Percentiles rank a stretch among this genome's conserved stretches.
phyloP scores from a whole-genome alignment of 2,329 filamentous ascomycete species.

The Lasiodiplodia theobromae region DNA sequence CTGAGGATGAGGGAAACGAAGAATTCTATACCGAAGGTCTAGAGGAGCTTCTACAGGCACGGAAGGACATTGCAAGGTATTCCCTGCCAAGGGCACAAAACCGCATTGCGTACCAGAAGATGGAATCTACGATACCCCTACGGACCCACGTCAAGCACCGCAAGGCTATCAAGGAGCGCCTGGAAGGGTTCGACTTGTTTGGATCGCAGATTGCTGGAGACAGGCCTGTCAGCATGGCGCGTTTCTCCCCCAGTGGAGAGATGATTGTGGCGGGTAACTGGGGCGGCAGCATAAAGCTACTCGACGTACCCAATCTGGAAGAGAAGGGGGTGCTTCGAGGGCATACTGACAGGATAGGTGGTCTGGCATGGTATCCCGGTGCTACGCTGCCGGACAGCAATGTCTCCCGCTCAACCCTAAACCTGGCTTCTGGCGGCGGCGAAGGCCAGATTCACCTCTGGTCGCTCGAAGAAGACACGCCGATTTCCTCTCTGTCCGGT shows the following conservation, averaged over 20 bases:
- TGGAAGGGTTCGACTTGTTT: slow-evolving; percentile 86
- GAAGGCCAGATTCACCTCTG: slow-evolving; percentile 89
- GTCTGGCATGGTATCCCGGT: slow-evolving; percentile 87
- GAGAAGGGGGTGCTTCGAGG: slow-evolving; percentile 78
- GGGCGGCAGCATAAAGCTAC: slow-evolving; percentile 85
- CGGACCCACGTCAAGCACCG: slow-evolving; percentile 92
- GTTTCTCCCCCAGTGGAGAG: slow-evolving; percentile 86
- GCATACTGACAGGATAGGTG: slow-evolving; percentile 88
- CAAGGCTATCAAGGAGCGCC: slow-evolving; percentile 82
- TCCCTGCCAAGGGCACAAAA: slow-evolving; percentile 83
- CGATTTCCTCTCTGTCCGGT: slow-evolving; percentile 79
- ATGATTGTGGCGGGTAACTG: slow-evolving; percentile 90
- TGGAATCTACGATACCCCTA: slow-evolving; percentile 82
- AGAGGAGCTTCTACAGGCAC: slow-evolving; percentile 74
- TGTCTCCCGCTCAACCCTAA: slow-evolving; percentile 76
- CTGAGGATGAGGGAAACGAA: slow-evolving; percentile 70
- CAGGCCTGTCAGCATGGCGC: slow-evolving; percentile 86
- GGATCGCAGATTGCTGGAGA: slow-evolving; percentile 93
- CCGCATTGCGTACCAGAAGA: slow-evolving; percentile 77
- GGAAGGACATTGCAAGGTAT: slow-evolving; percentile 80
- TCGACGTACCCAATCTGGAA: slow-evolving; percentile 82
- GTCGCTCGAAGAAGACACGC: slow-evolving; percentile 86
- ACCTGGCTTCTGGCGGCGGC: slow-evolving; percentile 88
- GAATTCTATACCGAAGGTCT: slow-evolving; percentile 94
- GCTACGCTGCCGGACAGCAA: slow-evolving; percentile 75